Base-by-base conservation (phyloP, 805 yeast genomes). In the Kurtzmaniella cleridarum region DNA sequence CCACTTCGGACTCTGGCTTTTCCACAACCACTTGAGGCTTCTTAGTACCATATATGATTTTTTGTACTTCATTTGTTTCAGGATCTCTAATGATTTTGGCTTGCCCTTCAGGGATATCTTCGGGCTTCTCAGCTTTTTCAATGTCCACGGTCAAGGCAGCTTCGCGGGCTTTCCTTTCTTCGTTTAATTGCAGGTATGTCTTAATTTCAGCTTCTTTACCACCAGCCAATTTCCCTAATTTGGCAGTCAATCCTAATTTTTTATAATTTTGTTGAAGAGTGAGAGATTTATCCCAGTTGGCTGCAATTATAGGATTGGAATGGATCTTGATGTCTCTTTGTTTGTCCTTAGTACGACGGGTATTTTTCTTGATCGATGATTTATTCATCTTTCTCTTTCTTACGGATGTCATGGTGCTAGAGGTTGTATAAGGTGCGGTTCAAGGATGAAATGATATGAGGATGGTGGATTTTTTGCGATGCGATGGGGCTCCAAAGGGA, bases 201-300 rank as follows among this genome's bases (percentile, higher is more conserved):
- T 55, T 60, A 53, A 49, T 54, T 53, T 47, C 69, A 40, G 48
- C 62, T 53, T 87, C 95, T n/a, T 61, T 64, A 35, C 97, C 97
- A 43, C 97, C 98, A 1, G 95, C 79, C 1, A 78, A 69, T 13
- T 61, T 66, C 18, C 84, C 83, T 28, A 90, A 60, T 48, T 79
- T 78, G 9, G 84, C 71, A 28, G 78, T 69, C 38, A 93, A 68
- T 3, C 98, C 98, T 23, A 93, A 64, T 46, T 71, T 78, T 50
- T 81, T 81, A 64, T 93, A 91, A 60, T 93, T 93, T 57, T 93
- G 98, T 38, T 79, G 73, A 43, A 90, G 65, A 0, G 98, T 90
- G 41, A 82, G 69, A 10, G 76, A 74, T 42, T 79, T 75, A 62
- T 93, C 96, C 98, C 98, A 93, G 59, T 89, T 76, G 27, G 79